Conservation (phyloP, 495 filamentous ascomycete species). For the Aspergillus ellipticus region DNA sequence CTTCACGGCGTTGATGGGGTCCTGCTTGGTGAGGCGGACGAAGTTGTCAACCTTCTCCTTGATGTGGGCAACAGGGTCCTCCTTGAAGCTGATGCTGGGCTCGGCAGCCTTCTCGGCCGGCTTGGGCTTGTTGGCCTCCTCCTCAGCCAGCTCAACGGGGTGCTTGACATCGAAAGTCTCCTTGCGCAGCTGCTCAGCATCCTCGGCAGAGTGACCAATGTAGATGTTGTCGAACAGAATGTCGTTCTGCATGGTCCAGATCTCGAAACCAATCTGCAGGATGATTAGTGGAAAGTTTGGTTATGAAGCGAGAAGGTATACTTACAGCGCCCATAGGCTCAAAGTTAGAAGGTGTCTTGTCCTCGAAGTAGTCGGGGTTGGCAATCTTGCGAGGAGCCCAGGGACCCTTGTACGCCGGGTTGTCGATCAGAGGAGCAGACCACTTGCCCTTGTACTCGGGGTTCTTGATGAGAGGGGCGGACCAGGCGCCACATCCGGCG, state of each 20-base stretch:
- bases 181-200: constrained; percentile 83
- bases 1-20: constrained; percentile 87
- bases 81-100: constrained; percentile 83
- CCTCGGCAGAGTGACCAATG: constrained; percentile 94
- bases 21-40: constrained; percentile 75
- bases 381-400: constrained; percentile 95
- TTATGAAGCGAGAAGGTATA: constrained; percentile 16
- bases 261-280: constrained; percentile 85
- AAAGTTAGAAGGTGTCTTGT: constrained; percentile 93
- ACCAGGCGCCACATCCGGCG: constrained; percentile 94
- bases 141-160: constrained; percentile 75
- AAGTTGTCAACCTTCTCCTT: constrained; percentile 91
- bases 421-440: constrained; percentile 90
- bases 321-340: constrained; percentile 96
- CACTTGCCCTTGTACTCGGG: constrained; percentile 99
- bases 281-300: constrained; percentile 8
- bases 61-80: constrained; percentile 86
- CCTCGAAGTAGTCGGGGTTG: constrained; percentile 97
- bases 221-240: constrained; percentile 99
- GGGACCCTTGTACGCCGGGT: constrained; percentile 95
- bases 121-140: constrained; percentile 82
- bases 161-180: constrained; percentile 95
- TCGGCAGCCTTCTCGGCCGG: constrained; percentile 57
- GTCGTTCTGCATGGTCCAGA: constrained; percentile 99
- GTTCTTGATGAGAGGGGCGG: constrained; percentile 90